Conservation (phyloP, 202 grass and related monocot species). For the Zoysia matrella region DNA sequence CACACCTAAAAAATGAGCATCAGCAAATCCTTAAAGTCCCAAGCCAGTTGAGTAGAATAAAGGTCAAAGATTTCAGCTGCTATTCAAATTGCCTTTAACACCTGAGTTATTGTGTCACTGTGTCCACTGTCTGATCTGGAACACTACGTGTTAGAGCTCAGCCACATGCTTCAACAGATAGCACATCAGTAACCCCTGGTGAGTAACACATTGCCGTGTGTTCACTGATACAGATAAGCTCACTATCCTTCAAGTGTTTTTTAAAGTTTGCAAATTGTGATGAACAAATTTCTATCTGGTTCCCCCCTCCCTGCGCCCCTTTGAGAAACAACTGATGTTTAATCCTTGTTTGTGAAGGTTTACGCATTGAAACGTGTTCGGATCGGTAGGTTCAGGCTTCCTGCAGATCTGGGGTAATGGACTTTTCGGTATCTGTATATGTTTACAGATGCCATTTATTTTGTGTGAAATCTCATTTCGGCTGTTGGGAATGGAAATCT, state of each 20-base stretch:
- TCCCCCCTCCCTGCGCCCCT: not conserved
- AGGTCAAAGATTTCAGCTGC: not conserved
- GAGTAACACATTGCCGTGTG: not conserved
- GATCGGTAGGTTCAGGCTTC: conserved; percentile 82
- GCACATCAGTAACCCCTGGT: not conserved
- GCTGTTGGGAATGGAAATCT: not conserved
- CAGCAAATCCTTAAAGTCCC: not conserved
- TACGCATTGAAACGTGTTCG: conserved; percentile 84
- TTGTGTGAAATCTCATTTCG: not conserved
- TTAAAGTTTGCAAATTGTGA: not conserved
- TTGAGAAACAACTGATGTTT: conserved; percentile 48
- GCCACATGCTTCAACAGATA: not conserved
- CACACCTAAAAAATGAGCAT: not conserved
- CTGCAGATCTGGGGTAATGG: conserved; percentile 83
- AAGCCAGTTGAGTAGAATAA: not conserved
- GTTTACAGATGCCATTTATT: not conserved
- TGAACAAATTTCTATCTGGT: too few relatives aligned
- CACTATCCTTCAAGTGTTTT: not conserved
- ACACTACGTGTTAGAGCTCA: not conserved
- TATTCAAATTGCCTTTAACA: not conserved
- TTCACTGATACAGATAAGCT: not conserved
- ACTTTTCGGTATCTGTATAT: conserved; percentile 29
- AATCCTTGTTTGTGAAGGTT: conserved; percentile 56
- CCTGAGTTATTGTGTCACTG: not conserved
- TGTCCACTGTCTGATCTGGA: not conserved